phyloP scores from a whole-genome alignment of 164 flowering plant genomes.

The Cinnamomum chago region DNA sequence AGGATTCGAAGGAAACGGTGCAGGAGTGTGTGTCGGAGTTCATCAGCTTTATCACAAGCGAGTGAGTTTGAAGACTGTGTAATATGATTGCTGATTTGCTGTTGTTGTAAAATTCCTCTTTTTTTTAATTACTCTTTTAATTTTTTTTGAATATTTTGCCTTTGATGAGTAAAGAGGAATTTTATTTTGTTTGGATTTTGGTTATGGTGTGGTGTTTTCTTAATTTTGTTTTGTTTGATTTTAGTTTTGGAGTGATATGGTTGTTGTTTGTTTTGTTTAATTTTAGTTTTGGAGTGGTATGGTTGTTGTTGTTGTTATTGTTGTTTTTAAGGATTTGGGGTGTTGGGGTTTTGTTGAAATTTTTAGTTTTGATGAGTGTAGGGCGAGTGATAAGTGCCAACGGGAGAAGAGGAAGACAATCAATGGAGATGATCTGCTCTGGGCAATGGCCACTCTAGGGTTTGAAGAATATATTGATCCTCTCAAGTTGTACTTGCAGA shows the following conservation, averaged over 20 bases:
- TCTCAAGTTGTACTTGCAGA: slow-evolving; percentile 47
- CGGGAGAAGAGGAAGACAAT: slow-evolving; percentile 75
- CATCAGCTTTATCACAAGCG: slow-evolving; percentile 45
- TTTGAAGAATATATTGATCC: slow-evolving; percentile 75
- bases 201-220: neutral
- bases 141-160: too few species aligned
- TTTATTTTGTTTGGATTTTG: too few species aligned
- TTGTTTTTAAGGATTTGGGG: too few species aligned
- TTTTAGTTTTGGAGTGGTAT: neutral
- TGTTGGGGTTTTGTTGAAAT: slow-evolving; percentile 3
- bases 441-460: slow-evolving; percentile 79
- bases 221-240: neutral
- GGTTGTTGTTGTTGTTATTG: neutral
- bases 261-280: neutral
- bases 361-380: slow-evolving; percentile 14
- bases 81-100: neutral
- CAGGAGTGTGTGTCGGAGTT: slow-evolving; percentile 47
- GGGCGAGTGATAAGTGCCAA: slow-evolving; percentile 84
- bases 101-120: neutral
- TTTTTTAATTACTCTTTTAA: too few species aligned
- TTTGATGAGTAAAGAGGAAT: too few species aligned
- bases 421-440: slow-evolving; percentile 73
- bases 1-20: slow-evolving; percentile 43
- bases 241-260: neutral
- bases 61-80: slow-evolving; percentile 12